These are phyloP conservation scores for Pyrrhoderma noxium DNA, from an alignment of 1,284 basidiomycete species.

Conservation along the genomic window DNA sequence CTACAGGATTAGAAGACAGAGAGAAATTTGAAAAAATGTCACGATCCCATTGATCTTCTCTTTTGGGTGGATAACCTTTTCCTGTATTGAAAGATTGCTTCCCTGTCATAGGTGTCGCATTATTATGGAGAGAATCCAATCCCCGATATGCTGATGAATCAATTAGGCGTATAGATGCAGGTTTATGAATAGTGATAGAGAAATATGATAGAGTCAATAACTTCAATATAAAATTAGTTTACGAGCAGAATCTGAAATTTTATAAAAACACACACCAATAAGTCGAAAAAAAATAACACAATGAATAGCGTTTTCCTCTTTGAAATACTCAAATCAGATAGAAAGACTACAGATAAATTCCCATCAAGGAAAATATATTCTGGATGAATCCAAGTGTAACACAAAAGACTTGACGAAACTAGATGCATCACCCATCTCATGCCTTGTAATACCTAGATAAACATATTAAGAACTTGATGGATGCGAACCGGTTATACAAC, in stretches of 20 bases:
- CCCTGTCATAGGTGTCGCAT: constrained; percentile 23
- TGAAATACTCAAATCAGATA: neutral
- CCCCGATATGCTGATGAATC: constrained; percentile 38
- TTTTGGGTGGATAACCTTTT: constrained; percentile 21
- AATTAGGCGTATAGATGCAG: constrained; percentile 59
- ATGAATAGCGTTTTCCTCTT: constrained; percentile 39
- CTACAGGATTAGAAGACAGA: constrained; percentile 54
- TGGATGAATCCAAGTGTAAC: constrained; percentile 36
- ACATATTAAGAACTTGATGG: neutral
- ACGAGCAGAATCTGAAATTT: neutral
- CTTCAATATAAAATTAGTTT: constrained; percentile 28
- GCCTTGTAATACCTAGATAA: constrained; percentile 46
- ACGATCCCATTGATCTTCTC: constrained; percentile 31
- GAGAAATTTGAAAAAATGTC: constrained; percentile 55
- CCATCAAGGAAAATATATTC: constrained; percentile 32
- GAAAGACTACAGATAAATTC: too few relatives aligned
- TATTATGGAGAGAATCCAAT: constrained; percentile 24
- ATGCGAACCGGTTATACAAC: too few relatives aligned
- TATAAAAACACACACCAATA: constrained; percentile 36
- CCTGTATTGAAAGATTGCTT: neutral
- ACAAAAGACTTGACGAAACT: constrained; percentile 40
- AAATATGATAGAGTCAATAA: constrained; percentile 41
- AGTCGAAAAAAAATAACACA: constrained; percentile 39
- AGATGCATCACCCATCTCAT: constrained; percentile 50
- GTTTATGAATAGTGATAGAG: constrained; percentile 52